phyloP scores from a whole-genome alignment of 192 early-diverging fungal genomes.

The Coemansia brasiliensis region DNA sequence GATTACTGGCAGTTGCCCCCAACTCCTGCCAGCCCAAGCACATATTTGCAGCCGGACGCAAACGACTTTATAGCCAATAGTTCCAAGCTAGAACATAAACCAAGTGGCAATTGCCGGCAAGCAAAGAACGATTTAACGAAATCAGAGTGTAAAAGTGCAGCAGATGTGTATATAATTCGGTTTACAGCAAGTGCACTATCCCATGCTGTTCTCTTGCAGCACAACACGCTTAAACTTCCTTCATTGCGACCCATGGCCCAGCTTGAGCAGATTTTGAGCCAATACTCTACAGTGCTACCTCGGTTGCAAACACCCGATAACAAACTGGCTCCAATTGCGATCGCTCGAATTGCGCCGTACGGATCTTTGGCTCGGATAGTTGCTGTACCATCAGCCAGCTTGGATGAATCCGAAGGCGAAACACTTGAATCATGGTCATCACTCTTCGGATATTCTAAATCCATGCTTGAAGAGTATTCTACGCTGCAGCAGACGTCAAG shows the following conservation, averaged over 20 bases:
- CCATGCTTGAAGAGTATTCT: conserved; percentile 1
- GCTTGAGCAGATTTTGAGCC: not conserved
- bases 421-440: conserved; percentile 33
- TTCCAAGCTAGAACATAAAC: conserved; percentile 2
- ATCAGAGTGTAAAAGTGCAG: not conserved
- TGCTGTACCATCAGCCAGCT: conserved; percentile 11
- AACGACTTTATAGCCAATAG: conserved; percentile 20
- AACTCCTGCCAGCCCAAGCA: conserved; percentile 23
- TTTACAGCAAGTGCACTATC: conserved; percentile 10
- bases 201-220: conserved; percentile 29
- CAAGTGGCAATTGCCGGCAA: too few species aligned
- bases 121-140: too few species aligned
- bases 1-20: conserved; percentile 22
- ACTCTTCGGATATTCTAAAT: conserved; percentile 30
- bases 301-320: conserved; percentile 1
- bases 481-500: not conserved
- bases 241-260: conserved; percentile 13
- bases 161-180: conserved; percentile 1
- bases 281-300: not conserved
- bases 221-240: conserved; percentile 5
- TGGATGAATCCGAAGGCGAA: conserved; percentile 23
- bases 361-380: conserved; percentile 25
- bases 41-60: conserved; percentile 13
- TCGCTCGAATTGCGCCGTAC: conserved; percentile 30
- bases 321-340: conserved; percentile 9